A percentile compares a stretch with the other conserved stretches of the same genome.
Evolutionary conservation across 2,329 filamentous ascomycete genomes (phyloP).

Genomic region (Fusarium sp.): DNA sequence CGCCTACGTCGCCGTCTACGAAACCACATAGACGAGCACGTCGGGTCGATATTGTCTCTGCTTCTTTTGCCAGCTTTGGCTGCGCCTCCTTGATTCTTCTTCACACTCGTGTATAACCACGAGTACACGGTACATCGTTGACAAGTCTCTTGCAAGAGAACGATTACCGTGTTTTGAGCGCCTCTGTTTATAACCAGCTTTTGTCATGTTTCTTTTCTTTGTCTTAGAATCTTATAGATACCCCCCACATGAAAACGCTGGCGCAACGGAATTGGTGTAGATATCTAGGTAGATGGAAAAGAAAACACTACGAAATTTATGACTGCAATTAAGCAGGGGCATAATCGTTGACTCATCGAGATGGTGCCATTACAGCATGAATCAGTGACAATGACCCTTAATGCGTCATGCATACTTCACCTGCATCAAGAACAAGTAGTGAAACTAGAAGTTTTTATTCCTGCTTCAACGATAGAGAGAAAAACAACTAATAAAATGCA

Average conservation of each 20-base stretch:
- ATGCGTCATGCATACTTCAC: neutral
- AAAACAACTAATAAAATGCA: slow-evolving; percentile 29
- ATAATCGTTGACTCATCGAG: neutral
- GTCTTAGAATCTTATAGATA: slow-evolving; percentile 18
- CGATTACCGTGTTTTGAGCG: slow-evolving; percentile 3
- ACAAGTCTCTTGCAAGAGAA: neutral
- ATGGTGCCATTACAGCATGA: neutral
- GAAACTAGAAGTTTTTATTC: slow-evolving; percentile 11
- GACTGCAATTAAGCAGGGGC: slow-evolving; percentile 11
- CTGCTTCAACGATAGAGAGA: slow-evolving; percentile 31
- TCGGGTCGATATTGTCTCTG: neutral
- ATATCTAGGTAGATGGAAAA: slow-evolving; percentile 19
- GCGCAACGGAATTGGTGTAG: slow-evolving; percentile 15
- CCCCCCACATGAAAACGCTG: slow-evolving; percentile 1
- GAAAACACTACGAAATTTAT: slow-evolving; percentile 25
- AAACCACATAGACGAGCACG: slow-evolving; percentile 33
- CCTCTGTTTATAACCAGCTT: slow-evolving; percentile 1
- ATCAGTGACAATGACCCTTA: neutral
- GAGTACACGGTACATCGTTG: neutral
- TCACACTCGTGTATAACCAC: neutral
- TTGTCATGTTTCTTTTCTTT: slow-evolving; percentile 16
- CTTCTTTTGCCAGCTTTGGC: neutral
- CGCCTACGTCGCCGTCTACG: slow-evolving; percentile 55
- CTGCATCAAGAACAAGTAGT: slow-evolving; percentile 3
- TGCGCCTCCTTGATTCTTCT: neutral